Evolutionary conservation across 2,329 filamentous ascomycete species (phyloP), one percentile per base, ranked within the genome.

Genomic region (Hymenoscyphus infarciens): DNA sequence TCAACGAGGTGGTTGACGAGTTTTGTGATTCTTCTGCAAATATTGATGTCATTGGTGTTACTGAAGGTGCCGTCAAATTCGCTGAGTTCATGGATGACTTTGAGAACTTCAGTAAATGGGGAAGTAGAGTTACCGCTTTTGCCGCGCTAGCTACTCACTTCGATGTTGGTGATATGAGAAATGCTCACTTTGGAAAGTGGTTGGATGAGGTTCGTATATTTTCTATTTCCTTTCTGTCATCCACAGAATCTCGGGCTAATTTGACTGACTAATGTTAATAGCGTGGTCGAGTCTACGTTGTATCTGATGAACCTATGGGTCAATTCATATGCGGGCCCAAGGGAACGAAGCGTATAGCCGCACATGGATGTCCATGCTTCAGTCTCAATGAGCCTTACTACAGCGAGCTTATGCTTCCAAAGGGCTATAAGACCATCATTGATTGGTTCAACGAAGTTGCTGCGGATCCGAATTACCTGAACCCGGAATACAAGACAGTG

Each of bases 21-120:
- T 65, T 86, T 5, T 76, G 84, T 0, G 71, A 77, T 0, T 61
- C 77, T 0, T 74, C 80, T 1, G 84, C 86, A 0, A 81, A 80
- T 54, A 71, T 96, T 22, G 87, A 92, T 71, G 73, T 97, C 35
- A 80, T 97, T 56, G 90, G 84, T 1, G 77, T 95, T 16, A 86
- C 88, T 1, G 85, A 89, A 61, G 87, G 86, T 3, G 87, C 86
- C 0, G 81, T 87, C 35, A 76, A 80, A 1, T 78, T 86, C 0
- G 75, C 87, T 31, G 71, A 76, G 15, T 87, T 89, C 65, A 77
- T 95, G 10, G 81, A 86, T 39, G 67, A 80, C 2, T 72, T 83
- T 10, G 79, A 78, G 74, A 81, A 77, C 72, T 88, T 83, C 81
- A 63, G 66, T 2, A 70, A 61, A 19, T 80, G 82, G 76, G 76